phyloP scores from a whole-genome alignment of 768 basidiomycete species.

The Hemileccinum rubropunctum region DNA sequence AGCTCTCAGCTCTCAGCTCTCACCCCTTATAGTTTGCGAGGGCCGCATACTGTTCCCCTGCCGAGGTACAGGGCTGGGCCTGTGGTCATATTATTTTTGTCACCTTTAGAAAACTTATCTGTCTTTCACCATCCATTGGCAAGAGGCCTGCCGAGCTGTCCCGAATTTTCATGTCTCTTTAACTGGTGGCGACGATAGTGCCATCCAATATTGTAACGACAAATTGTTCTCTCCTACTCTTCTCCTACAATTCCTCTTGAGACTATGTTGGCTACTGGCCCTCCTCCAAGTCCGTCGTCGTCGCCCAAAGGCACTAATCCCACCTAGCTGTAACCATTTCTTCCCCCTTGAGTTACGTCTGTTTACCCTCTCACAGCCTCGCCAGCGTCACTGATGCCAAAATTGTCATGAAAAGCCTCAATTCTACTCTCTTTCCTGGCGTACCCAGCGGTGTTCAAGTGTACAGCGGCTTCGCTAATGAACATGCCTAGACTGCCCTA shows the following conservation, averaged over 20 bases:
- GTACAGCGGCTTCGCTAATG: slow-evolving; percentile 53
- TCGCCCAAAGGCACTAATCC: slow-evolving; percentile 64
- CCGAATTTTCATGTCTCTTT: slow-evolving; percentile 34
- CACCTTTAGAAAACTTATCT: not conserved
- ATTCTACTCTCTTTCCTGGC: slow-evolving; percentile 54
- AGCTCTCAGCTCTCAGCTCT: slow-evolving; percentile 37
- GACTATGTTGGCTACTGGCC: slow-evolving; percentile 60
- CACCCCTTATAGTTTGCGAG: slow-evolving; percentile 51
- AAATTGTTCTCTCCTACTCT: not conserved
- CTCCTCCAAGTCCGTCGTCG: slow-evolving; percentile 48
- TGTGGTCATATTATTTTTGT: slow-evolving; percentile 39
- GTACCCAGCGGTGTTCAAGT: slow-evolving; percentile 41
- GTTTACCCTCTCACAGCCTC: slow-evolving; percentile 30
- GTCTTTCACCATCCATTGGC: not conserved
- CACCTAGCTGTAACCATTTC: slow-evolving; percentile 41
- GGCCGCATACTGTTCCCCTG: slow-evolving; percentile 50
- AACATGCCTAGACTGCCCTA: slow-evolving; percentile 47
- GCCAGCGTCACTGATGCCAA: slow-evolving; percentile 51
- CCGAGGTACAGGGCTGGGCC: slow-evolving; percentile 36
- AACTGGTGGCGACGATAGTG: slow-evolving; percentile 50
- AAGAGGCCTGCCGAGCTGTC: slow-evolving; percentile 39
- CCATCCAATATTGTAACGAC: slow-evolving; percentile 45
- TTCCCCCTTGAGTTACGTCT: not conserved
- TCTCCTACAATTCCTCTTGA: slow-evolving; percentile 17
- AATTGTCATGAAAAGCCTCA: slow-evolving; percentile 37